phyloP scores from a whole-genome alignment of 805 yeast genomes.

The Metschnikowia vanudenii region DNA sequence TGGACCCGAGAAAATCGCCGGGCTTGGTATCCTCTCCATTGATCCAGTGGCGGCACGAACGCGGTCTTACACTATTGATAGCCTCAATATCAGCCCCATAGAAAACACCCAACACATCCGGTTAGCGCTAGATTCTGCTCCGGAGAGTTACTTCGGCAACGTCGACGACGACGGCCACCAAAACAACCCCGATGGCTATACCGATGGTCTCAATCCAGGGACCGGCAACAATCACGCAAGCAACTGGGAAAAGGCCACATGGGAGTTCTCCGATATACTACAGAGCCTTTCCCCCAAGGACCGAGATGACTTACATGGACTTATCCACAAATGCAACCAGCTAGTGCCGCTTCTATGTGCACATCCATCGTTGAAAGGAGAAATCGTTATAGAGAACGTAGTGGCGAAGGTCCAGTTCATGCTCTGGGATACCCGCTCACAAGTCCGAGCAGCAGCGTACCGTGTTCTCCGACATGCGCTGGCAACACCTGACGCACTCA shows the following conservation, averaged over 20 bases:
- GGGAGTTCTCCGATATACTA: conserved; percentile 62
- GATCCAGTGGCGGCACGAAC: conserved; percentile 10
- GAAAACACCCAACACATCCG: conserved; percentile 13
- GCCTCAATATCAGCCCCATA: conserved; percentile 20
- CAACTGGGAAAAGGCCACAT: conserved; percentile 38
- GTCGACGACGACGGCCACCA: not conserved
- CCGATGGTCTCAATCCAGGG: not conserved
- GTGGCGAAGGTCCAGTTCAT: conserved; percentile 59
- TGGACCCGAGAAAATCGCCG: conserved; percentile 2
- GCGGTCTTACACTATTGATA: conserved; percentile 19
- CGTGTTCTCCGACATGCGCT: conserved; percentile 67
- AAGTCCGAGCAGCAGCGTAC: conserved; percentile 73
- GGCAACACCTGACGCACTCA: conserved; percentile 52
- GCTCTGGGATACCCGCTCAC: conserved; percentile 54
- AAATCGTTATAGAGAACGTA: conserved; percentile 58
- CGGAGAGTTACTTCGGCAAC: not conserved
- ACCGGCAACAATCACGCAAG: not conserved
- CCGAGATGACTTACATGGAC: conserved; percentile 42
- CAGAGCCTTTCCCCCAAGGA: conserved; percentile 51
- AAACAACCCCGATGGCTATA: not conserved
- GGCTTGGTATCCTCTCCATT: conserved; percentile 12
- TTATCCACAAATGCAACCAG: conserved; percentile 64
- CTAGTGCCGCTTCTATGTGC: conserved; percentile 54
- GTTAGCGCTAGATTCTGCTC: not conserved
- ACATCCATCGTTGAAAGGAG: conserved; percentile 61